phyloP scores from a whole-genome alignment of 352 stramenopile species.

The Pythium folliculosum region DNA sequence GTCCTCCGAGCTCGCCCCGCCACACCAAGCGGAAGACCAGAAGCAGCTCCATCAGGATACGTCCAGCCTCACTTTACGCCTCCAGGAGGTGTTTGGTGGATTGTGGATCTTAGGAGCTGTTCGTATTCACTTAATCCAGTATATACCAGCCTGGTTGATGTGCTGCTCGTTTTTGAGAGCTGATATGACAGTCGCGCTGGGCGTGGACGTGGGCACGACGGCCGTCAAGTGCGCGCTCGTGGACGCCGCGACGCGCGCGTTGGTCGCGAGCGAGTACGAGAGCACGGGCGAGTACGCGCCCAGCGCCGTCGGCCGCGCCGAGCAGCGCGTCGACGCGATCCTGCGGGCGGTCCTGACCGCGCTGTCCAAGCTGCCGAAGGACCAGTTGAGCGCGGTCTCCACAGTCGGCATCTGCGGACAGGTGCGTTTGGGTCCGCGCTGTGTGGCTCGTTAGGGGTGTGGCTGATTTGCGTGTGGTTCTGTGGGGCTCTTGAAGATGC shows the following conservation, averaged over 20 bases:
- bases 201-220: slow-evolving; percentile 77
- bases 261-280: slow-evolving; percentile 40
- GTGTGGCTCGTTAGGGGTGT: background rate
- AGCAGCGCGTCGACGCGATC: slow-evolving; percentile 54
- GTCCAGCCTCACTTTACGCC: too few species aligned
- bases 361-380: slow-evolving; percentile 36
- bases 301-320: slow-evolving; percentile 24
- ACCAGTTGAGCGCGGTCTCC: slow-evolving; percentile 28
- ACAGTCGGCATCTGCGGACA: slow-evolving; percentile 76
- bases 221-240: slow-evolving; percentile 77
- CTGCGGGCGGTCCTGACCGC: slow-evolving; percentile 44
- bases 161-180: too few species aligned
- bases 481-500: slow-evolving; percentile 51
- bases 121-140: too few species aligned
- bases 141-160: too few species aligned
- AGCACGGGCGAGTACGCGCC: slow-evolving; percentile 37
- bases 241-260: slow-evolving; percentile 27
- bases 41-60: too few species aligned
- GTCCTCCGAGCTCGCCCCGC: too few species aligned
- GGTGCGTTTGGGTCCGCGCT: slow-evolving; percentile 30
- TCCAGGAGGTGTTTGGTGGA: too few species aligned
- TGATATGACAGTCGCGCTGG: too few species aligned
- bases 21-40: too few species aligned
- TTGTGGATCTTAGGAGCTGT: too few species aligned
- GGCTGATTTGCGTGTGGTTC: background rate